Base-by-base conservation (phyloP, 768 basidiomycete genomes). In the Suillus sp. region DNA sequence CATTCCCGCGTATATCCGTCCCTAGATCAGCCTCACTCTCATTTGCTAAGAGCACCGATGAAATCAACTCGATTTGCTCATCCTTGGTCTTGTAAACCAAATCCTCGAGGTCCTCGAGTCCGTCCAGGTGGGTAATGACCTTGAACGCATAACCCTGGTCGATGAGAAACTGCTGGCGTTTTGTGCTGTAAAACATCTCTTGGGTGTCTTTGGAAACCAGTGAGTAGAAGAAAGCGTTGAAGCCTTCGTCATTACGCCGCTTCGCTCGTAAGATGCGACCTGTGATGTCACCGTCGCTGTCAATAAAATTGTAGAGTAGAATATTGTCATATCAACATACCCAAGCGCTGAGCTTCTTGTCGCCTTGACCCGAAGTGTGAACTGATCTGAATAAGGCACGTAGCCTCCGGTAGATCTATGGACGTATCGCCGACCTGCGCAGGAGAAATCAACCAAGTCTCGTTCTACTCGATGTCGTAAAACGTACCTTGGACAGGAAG, bases 141-240 rank as follows among this genome's bases (percentile, higher is more conserved):
- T 99, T 99, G 86, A 99, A 99, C 7, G 96, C 92, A 78, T 99
- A 99, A 3, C 97, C 96, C 78, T 98, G 96, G 73, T 99, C 97
- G 71, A 99, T 96, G 68, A 99, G 80, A 79, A 99, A 99, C 72
- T 98, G 95, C 72, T 99, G 97, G 18, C 97, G 88, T 78, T 99
- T 99, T 3, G 97, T 96, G 74, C 93, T 96, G 83, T 98, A 99
- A 78, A 90, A 99, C 95, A 99, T 99, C 78, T 99, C 97, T 72
- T 97, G 95, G 4, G 96, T 99, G 78, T 98, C 96, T 77, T 97
- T 97, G 30, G 96, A 98, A 38, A 99, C 97, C 8, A 99, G 87
- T 37, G 97, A 98, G 76, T 99, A 99, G 79, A 99, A 99, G 80
- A 99, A 99, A 27, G 97, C 97, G 67, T 99, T 99, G 80, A 99